Percentiles rank a stretch among this genome's conserved stretches.
Evolutionary conservation across 805 yeast species (phyloP).

Genomic region (Tetrapisispora iriomotensis): DNA sequence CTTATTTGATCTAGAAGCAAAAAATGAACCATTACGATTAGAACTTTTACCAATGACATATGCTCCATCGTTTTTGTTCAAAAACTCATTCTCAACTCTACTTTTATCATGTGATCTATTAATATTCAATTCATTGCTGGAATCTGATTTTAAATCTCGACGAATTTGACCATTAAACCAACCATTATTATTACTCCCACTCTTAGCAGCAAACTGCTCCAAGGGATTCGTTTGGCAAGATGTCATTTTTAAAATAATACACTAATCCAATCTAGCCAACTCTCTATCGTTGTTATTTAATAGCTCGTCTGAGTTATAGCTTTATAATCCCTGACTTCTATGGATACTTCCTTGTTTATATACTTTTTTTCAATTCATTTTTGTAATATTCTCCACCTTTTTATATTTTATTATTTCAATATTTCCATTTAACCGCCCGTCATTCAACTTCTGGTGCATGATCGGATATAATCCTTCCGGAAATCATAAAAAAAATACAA

Average conservation of each 20-base stretch:
- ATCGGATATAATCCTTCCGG: too few species aligned
- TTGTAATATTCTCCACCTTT: neutral
- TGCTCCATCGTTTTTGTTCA: slow-evolving; percentile 1
- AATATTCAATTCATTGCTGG: neutral
- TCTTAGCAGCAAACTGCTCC: slow-evolving; percentile 10
- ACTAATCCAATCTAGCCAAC: too few species aligned
- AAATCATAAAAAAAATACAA: neutral
- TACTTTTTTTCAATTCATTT: neutral
- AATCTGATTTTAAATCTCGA: too few species aligned
- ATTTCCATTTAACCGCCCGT: slow-evolving; percentile 2
- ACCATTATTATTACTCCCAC: neutral
- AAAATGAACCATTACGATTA: too few species aligned
- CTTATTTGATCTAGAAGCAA: too few species aligned
- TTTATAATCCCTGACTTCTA: neutral
- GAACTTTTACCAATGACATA: neutral
- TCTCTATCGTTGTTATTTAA: neutral
- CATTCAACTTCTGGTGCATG: too few species aligned
- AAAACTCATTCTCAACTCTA: neutral
- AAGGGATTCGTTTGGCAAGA: slow-evolving; percentile 17
- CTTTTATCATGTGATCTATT: neutral
- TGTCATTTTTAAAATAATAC: too few species aligned
- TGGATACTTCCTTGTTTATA: neutral
- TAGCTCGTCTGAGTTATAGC: neutral
- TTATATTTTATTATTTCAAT: neutral
- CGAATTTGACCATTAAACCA: neutral